Percentiles rank a stretch among this genome's conserved stretches.
Conservation (phyloP, 352 stramenopile species). For the Phytophthora vignae region DNA sequence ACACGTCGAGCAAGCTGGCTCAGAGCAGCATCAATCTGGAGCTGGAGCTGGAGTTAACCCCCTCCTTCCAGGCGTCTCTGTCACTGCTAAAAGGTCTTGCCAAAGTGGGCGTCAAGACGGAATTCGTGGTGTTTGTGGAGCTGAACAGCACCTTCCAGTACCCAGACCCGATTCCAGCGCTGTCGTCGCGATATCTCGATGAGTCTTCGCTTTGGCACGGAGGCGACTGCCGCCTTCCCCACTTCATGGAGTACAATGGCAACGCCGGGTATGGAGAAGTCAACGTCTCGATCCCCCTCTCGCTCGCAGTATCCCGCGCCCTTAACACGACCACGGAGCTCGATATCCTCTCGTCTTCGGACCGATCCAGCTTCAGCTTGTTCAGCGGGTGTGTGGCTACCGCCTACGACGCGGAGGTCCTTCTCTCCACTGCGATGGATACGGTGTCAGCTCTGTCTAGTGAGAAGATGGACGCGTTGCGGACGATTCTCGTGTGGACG, state of each 20-base stretch:
- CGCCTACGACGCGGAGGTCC: conserved; percentile 33
- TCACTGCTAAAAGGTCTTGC: conserved; percentile 28
- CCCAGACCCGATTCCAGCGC: conserved; percentile 26
- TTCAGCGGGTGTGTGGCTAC: conserved; percentile 39
- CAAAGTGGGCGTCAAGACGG: conserved; percentile 24
- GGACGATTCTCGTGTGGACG: conserved; percentile 26
- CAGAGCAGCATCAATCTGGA: conserved; percentile 35
- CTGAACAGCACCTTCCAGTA: conserved; percentile 35
- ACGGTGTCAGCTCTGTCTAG: conserved; percentile 16
- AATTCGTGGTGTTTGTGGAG: conserved; percentile 34
- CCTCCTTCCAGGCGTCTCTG: conserved; percentile 30
- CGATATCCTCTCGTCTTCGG: conserved; percentile 28
- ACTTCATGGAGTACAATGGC: conserved; percentile 45
- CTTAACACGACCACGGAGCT: conserved; percentile 12
- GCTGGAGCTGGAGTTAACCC: conserved; percentile 27
- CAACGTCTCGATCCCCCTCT: conserved; percentile 36
- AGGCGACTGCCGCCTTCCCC: conserved; percentile 29
- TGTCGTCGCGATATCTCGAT: conserved; percentile 28
- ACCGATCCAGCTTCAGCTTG: conserved; percentile 23
- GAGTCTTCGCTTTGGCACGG: conserved; percentile 30
- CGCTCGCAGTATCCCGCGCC: conserved; percentile 14
- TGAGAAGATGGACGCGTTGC: conserved; percentile 16
- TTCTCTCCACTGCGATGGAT: conserved; percentile 20
- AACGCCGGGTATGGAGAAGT: conserved; percentile 37
- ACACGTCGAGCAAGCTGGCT: conserved; percentile 30